Evolutionary conservation across 495 filamentous ascomycete genomes (phyloP).

Genomic region (Daldinia concentrica): DNA sequence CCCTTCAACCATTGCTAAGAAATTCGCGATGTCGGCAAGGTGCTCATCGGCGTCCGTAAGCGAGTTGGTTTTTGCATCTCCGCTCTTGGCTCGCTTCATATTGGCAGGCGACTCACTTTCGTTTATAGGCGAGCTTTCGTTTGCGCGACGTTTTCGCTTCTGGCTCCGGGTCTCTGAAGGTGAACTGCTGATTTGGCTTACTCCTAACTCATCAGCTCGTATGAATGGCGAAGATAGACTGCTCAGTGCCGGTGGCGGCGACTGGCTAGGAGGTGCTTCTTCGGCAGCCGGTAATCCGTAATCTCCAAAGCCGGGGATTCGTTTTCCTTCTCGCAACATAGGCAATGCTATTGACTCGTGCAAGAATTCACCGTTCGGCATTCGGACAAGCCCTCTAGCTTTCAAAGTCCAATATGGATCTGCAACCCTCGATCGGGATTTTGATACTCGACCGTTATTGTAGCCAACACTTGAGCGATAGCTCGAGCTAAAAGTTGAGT

Average conservation of each 20-base stretch:
- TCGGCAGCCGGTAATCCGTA: slow-evolving; percentile 40
- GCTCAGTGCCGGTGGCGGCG: slow-evolving; percentile 22
- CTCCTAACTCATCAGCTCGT: neutral
- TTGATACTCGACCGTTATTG: slow-evolving; percentile 38
- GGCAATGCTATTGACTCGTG: slow-evolving; percentile 53
- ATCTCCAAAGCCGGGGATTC: slow-evolving; percentile 38
- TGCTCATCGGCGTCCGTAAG: slow-evolving; percentile 23
- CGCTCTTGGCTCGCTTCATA: slow-evolving; percentile 37
- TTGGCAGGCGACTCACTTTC: slow-evolving; percentile 14
- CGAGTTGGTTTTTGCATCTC: slow-evolving; percentile 5
- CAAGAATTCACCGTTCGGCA: slow-evolving; percentile 55
- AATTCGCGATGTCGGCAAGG: slow-evolving; percentile 39
- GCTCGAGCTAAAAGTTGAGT: slow-evolving; percentile 46
- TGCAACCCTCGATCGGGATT: slow-evolving; percentile 35
- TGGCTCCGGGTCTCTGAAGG: slow-evolving; percentile 20
- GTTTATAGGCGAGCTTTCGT: slow-evolving; percentile 26
- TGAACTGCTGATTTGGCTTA: slow-evolving; percentile 19
- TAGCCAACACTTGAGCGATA: slow-evolving; percentile 46
- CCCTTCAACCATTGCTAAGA: slow-evolving; percentile 28
- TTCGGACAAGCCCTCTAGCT: slow-evolving; percentile 52
- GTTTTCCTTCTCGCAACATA: slow-evolving; percentile 44
- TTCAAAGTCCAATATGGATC: slow-evolving; percentile 56
- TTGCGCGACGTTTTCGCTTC: slow-evolving; percentile 39
- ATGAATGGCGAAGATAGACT: slow-evolving; percentile 11
- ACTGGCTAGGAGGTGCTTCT: slow-evolving; percentile 25